Evolutionary conservation across 202 grass and related monocot genomes (phyloP), one percentile per base, ranked within the genome.

Genomic region (Alloteropsis angusta): DNA sequence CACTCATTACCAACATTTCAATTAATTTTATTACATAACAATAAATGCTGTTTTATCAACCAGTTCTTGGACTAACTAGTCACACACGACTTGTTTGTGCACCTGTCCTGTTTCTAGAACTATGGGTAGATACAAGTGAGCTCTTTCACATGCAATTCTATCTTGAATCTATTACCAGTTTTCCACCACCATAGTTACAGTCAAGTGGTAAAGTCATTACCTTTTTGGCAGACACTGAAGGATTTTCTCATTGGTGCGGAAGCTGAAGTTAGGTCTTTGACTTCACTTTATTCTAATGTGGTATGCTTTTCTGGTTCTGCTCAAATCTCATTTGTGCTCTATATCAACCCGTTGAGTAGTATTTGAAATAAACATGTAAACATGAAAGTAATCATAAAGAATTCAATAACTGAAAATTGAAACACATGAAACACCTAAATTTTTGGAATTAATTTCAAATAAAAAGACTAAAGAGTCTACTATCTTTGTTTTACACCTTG

Each of bases 271-370:
- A 94, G 96, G 65, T 68, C 96, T 67, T 84, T 98, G 77, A 92
- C 96, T 65, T 93, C 81, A 84, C 87, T 94, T 81, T 98, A 98
- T 90, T 87, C 96, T 59, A 89, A 82, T 71, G 96, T 98, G 96
- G 96, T 98, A 95, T 82, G 89, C 55, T 57, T 71, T 53, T 56
- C 21, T 56, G 9, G 6, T 15, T 37, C 42, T 47, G 22, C 67
- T 45, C 11, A 79, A 74, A 58, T 66, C 39, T 73, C 32, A 67
- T 78, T 38, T 9, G 6, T 66, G 8, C 4, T 17, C 17, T 72
- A 9, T 73, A 71, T 43, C 7, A 56, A 60, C 41, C 43, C 17
- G 17, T 65, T 60, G 22, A 30, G 4, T 76, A 46, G 38, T 70
- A 30, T 59, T 71, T 49, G 18, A 22, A 66, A 80, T 56, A 60